Evolutionary conservation across 2,329 filamentous ascomycete genomes (phyloP), one percentile per base, ranked within the genome.

Genomic region (Colletotrichum echinochloae): DNA sequence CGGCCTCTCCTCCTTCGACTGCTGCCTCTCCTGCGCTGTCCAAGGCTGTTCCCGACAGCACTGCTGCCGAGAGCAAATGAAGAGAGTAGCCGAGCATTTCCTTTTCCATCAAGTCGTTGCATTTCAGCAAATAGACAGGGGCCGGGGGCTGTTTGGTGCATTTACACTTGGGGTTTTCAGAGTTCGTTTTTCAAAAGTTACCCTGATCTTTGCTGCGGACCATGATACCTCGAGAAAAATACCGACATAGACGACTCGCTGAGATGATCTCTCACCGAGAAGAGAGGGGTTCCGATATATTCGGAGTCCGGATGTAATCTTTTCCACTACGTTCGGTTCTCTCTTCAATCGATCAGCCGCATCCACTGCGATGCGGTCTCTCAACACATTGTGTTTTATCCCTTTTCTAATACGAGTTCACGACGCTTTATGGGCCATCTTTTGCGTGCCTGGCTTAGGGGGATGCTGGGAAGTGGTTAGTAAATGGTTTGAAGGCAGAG

Each of bases 1-100:
- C 87, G 72, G 86, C 88, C 76, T 94, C 92, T 75, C 92, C 92
- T 77, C 91, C 92, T 66, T 91, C 91, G 72, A 87, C 89, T 59
- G 84, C 89, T 73, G 89, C 88, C 67, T 93, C 91, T 65, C 91
- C 91, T 57, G 87, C 88, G 69, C 79, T 91, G 77, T 83, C 89
- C 73, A 92, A 92, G 83, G 87, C 85, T 72, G 86, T 85, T 72
- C 86, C 88, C 72, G 88, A 88, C 78, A 83, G 78, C 71, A 66
- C 81, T 63, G 79, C 79, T 59, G 75, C 79, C 59, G 76, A 81
- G 65, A 86, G 83, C 76, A 89, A 89, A 80, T 73, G 66, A 71
- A 61, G 65, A 62, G 66, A 66, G 66, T 55, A 52, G 28, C 39
- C 56, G 78, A 67, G 61, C 59, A 61, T 67, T 73, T 77, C 77